A percentile compares a stretch with the other conserved stretches of the same genome.
Conservation (phyloP, 148 eudicot genomes). For the Bassia scoparia region DNA sequence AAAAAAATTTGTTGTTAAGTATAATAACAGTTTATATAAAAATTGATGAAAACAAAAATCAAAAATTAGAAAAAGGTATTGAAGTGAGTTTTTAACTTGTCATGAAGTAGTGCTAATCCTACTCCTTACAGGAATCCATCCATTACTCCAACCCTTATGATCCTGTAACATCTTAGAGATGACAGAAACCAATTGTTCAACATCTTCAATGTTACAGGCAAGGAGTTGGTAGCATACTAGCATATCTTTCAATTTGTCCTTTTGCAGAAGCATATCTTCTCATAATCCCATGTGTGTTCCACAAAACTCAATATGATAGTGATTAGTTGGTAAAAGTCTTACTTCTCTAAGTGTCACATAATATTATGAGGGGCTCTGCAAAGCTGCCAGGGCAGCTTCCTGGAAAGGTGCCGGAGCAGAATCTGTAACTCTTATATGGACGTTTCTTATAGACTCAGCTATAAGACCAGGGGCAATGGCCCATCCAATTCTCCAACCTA, state of each 20-base stretch:
- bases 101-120: not conserved
- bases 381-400: conserved; percentile 88
- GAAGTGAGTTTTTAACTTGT: not conserved
- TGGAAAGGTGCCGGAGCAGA: conserved; percentile 99
- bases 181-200: not conserved
- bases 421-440: conserved; percentile 74
- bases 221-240: not conserved
- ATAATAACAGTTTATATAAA: no score
- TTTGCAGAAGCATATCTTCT: no score
- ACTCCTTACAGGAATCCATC: not conserved
- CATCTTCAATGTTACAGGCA: not conserved
- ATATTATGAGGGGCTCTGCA: conserved; percentile 54
- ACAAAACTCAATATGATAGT: no score
- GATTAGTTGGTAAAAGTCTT: conserved; percentile 26
- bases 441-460: conserved; percentile 76
- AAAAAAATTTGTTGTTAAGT: no score
- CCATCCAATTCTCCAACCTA: conserved; percentile 99
- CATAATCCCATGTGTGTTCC: no score
- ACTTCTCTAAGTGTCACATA: conserved; percentile 53
- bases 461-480: conserved; percentile 71
- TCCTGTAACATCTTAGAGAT: not conserved
- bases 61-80: no score
- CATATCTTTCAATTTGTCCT: not conserved
- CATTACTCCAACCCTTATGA: not conserved
- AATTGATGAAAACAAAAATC: no score